Evolutionary conservation across 768 basidiomycete species (phyloP).

Genomic region (Agrocybe praecox): DNA sequence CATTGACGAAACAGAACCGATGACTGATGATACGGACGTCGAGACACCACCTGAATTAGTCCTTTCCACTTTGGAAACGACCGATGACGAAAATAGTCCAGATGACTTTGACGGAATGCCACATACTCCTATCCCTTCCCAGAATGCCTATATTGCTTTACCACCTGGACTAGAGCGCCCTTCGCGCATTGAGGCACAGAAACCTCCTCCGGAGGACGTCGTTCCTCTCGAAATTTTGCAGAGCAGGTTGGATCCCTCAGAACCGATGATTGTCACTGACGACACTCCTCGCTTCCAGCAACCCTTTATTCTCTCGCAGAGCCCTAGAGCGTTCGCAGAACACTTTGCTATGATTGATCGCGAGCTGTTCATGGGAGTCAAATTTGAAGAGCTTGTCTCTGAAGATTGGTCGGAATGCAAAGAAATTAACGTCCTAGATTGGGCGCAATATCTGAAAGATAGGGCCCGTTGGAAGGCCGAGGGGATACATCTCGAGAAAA

Average conservation of each 20-base stretch:
- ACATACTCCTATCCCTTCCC: conserved; percentile 36
- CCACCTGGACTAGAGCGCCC: conserved; percentile 31
- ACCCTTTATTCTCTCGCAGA: conserved; percentile 70
- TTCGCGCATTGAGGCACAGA: conserved; percentile 38
- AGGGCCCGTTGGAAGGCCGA: conserved; percentile 70
- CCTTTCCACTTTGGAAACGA: conserved; percentile 10
- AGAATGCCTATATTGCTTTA: conserved; percentile 23
- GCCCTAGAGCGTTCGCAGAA: conserved; percentile 65
- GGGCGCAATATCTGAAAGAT: conserved; percentile 82
- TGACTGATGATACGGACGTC: conserved; percentile 19
- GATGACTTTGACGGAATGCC: conserved; percentile 20
- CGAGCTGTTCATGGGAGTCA: conserved; percentile 81
- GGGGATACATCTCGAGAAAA: conserved; percentile 56
- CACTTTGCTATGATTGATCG: conserved; percentile 90
- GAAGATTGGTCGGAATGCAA: conserved; percentile 67
- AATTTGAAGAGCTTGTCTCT: conserved; percentile 86
- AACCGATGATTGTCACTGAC: conserved; percentile 24
- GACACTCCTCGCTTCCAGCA: conserved; percentile 52
- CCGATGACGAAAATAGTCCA: conserved; percentile 21
- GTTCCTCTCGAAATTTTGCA: conserved; percentile 69
- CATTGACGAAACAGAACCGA: conserved; percentile 25
- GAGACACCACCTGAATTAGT: conserved; percentile 15
- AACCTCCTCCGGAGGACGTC: conserved; percentile 59
- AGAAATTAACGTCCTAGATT: conserved; percentile 76
- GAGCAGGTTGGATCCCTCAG: conserved; percentile 48